These are phyloP conservation scores for Tagetes patula DNA, from an alignment of 129 eudicot genomes.

Conservation along the genomic window DNA sequence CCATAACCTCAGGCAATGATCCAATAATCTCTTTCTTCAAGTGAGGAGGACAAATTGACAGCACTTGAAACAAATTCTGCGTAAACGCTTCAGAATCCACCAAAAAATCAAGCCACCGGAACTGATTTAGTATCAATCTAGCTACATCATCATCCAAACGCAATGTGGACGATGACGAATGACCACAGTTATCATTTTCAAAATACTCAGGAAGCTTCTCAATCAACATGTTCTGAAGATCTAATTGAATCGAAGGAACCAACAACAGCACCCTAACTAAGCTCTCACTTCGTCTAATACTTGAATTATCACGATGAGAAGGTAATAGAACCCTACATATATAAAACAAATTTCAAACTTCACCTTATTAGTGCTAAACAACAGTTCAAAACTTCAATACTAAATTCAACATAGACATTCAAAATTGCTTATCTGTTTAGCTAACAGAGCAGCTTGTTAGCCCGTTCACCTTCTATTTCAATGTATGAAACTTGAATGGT, in stretches of 20 bases:
- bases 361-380: not conserved
- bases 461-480: too few relatives aligned
- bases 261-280: slow-evolving; percentile 57
- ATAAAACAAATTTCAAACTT: not conserved
- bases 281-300: slow-evolving; percentile 54
- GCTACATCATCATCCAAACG: slow-evolving; percentile 68
- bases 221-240: slow-evolving; percentile 57
- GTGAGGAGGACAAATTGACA: slow-evolving; percentile 70
- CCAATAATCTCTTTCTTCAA: slow-evolving; percentile 83
- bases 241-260: slow-evolving; percentile 63
- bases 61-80: slow-evolving; percentile 60
- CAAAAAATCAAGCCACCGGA: slow-evolving; percentile 83
- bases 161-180: slow-evolving; percentile 28
- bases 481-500: too few relatives aligned
- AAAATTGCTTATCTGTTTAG: not conserved
- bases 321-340: slow-evolving; percentile 63
- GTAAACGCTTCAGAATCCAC: slow-evolving; percentile 63
- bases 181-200: slow-evolving; percentile 44
- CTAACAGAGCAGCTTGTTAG: too few relatives aligned
- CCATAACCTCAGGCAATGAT: slow-evolving; percentile 77
- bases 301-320: slow-evolving; percentile 40
- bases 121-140: slow-evolving; percentile 72
- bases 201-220: slow-evolving; percentile 82
- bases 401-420: slow-evolving; percentile 13
- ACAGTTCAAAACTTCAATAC: not conserved